Evolutionary conservation across 257 asterid genomes (phyloP).

Genomic region (Voacanga thouarsii): DNA sequence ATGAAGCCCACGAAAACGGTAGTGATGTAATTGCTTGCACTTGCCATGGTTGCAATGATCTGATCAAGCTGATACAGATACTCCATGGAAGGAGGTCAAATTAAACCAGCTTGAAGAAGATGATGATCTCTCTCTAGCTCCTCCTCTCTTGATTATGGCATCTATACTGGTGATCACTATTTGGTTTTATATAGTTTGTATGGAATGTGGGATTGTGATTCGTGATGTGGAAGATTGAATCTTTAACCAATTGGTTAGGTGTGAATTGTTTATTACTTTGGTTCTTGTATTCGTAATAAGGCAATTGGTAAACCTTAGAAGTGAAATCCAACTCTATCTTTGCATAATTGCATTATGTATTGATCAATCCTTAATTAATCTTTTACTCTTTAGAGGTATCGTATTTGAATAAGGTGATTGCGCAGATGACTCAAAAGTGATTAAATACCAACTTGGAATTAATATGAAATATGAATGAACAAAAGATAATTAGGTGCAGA

Average conservation of each 20-base stretch:
- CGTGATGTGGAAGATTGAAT: neutral
- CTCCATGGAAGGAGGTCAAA: neutral
- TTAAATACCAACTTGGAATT: neutral
- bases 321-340: neutral
- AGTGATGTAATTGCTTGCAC: neutral
- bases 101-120: neutral
- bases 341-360: too few species aligned
- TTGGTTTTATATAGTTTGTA: neutral
- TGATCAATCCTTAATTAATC: too few species aligned
- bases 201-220: neutral
- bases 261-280: neutral
- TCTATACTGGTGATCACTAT: neutral
- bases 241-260: neutral
- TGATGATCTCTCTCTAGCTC: neutral
- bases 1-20: neutral
- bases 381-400: too few species aligned
- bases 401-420: too few species aligned
- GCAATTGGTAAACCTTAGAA: neutral
- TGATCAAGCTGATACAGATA: neutral
- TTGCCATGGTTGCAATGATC: neutral
- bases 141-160: neutral
- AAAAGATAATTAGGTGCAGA: neutral
- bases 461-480: neutral
- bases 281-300: neutral
- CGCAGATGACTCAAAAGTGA: neutral